Evolutionary conservation across 306 rosid species (phyloP).

Genomic region (Quercus agrifolia): DNA sequence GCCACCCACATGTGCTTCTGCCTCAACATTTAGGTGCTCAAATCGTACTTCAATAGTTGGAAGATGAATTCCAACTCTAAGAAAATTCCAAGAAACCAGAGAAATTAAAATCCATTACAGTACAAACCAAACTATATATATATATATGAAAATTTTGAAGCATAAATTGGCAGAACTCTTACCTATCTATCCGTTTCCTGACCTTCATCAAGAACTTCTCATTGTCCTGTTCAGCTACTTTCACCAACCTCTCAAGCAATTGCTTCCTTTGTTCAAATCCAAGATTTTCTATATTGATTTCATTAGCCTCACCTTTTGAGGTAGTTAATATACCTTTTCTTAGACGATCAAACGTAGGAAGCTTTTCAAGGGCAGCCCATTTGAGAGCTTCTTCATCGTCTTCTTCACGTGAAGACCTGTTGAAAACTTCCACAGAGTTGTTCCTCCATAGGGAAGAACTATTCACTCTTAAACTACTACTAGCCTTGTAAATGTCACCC

Average conservation of each 20-base stretch:
- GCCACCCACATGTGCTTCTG: too few relatives aligned
- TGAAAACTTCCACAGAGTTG: too few relatives aligned
- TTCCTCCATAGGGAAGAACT: too few relatives aligned
- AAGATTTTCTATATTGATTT: constrained; percentile 49
- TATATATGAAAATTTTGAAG: background rate
- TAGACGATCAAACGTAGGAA: constrained; percentile 65
- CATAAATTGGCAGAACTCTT: background rate
- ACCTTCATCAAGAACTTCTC: constrained; percentile 47
- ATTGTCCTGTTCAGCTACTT: constrained; percentile 36
- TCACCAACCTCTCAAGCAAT: constrained; percentile 35
- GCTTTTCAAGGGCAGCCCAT: constrained; percentile 68
- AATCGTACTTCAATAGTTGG: too few relatives aligned
- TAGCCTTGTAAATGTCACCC: too few relatives aligned
- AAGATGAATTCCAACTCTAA: too few relatives aligned
- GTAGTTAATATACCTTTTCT: constrained; percentile 59
- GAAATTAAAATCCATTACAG: too few relatives aligned
- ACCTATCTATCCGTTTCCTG: constrained; percentile 64
- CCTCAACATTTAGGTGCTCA: too few relatives aligned
- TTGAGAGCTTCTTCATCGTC: constrained; percentile 64
- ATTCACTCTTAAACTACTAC: too few relatives aligned
- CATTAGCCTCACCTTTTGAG: constrained; percentile 34
- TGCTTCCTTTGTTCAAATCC: constrained; percentile 36
- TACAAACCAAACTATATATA: too few relatives aligned
- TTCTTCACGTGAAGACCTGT: background rate
- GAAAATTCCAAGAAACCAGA: too few relatives aligned